Base-by-base conservation (phyloP, 345 rosid genomes). In the Raphanus sativus region DNA sequence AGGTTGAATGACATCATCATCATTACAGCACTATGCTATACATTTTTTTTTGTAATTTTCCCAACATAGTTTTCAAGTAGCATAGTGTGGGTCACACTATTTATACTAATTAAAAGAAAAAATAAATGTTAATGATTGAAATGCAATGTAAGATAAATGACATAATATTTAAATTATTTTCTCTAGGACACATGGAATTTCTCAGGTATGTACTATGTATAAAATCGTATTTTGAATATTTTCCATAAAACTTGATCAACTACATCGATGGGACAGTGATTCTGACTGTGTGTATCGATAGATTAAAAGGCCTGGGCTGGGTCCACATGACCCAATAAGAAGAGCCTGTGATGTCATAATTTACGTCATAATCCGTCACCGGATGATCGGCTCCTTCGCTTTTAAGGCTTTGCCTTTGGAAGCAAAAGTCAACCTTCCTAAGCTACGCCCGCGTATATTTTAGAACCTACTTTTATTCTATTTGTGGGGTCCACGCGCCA, bases 401-500 rank as follows among this genome's bases (percentile, higher is more conserved):
- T 88, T 55, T 17, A 82, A 88, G 77, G 86, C 62, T 84, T 87
- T 88, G 86, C 83, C 83, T 81, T 4, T 16, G 63, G 77, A 66
- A 64, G 32, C 68, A 29, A 83, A 85, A 84, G 88, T 85, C 92
- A 90, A 88, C 86, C 73, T 79, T 75, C 83, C 77, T 42, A 67
- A 82, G 82, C 83, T 63, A 62, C 73, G 12, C 58, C 45, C 64
- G 61, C 75, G 45, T 80, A 28, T 74, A 73, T 65, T 71, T 80
- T 65, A 71, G 70, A 55, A 50, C 55, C 56, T 10, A n/a, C 40
- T 81, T 40, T 59, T 67, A 17, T 71, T 58, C 36, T 32, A 59
- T 66, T 50, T 24, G n/a, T 73, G 24, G 88, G 89, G 86, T 82
- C 88, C 90, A 88, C 88, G 58, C 88, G 88, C 70, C 75, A 56